These are phyloP conservation scores for Protomyces macrosporus DNA, from an alignment of 1,139 yeast species.

Conservation along the genomic window DNA sequence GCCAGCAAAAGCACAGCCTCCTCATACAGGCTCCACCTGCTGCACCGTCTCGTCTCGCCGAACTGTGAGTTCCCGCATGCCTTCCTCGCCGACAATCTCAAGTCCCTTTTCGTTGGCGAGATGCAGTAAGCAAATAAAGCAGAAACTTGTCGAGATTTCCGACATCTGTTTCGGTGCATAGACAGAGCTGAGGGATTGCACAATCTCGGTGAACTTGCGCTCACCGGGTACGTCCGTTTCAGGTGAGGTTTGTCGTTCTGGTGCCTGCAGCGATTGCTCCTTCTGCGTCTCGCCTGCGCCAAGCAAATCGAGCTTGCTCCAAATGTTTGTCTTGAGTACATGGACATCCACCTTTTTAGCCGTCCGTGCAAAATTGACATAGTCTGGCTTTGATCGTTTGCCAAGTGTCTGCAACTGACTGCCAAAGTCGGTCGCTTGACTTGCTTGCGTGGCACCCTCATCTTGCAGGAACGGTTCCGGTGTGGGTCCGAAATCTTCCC, in stretches of 20 bases:
- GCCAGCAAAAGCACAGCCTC: not conserved
- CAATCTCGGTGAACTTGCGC: constrained; percentile 48
- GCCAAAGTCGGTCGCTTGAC: constrained; percentile 32
- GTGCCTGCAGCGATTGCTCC: constrained; percentile 7
- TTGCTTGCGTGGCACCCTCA: constrained; percentile 20
- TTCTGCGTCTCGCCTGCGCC: constrained; percentile 29
- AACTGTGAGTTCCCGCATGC: constrained; percentile 37
- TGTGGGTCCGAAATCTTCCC: constrained; percentile 6
- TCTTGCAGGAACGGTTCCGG: not conserved
- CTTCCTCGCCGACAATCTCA: constrained; percentile 52
- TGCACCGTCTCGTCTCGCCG: constrained; percentile 22
- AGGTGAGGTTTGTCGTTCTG: not conserved
- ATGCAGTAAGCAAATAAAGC: constrained; percentile 77
- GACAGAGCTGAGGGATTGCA: constrained; percentile 39
- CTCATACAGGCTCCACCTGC: constrained; percentile 12
- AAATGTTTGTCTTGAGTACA: constrained; percentile 70
- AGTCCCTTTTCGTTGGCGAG: constrained; percentile 86
- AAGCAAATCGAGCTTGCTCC: constrained; percentile 50
- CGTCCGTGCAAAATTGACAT: constrained; percentile 67
- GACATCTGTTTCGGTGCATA: constrained; percentile 40
- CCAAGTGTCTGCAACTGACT: constrained; percentile 30
- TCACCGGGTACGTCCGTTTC: constrained; percentile 19
- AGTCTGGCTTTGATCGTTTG: constrained; percentile 50
- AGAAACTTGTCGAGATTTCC: constrained; percentile 81
- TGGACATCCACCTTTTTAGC: constrained; percentile 84